A percentile compares a stretch with the other conserved stretches of the same genome.
These are phyloP conservation scores for Phallus indusiatus DNA, from an alignment of 768 basidiomycete species.

Conservation along the genomic window DNA sequence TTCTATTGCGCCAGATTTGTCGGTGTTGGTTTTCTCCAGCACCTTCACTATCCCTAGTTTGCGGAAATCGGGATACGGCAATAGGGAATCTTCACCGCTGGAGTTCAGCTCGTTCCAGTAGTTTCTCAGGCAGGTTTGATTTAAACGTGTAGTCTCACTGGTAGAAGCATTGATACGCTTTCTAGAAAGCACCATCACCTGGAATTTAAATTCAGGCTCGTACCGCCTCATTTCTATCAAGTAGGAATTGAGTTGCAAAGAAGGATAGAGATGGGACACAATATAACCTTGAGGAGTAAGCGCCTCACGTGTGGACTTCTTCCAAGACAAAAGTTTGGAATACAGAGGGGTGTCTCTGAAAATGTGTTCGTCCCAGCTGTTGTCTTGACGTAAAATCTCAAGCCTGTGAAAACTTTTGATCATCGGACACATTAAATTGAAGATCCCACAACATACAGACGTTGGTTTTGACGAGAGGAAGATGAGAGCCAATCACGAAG, in stretches of 20 bases:
- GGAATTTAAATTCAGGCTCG: neutral
- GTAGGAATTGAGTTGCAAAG: neutral
- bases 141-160: neutral
- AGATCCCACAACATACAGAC: neutral
- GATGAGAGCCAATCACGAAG: neutral
- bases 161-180: neutral
- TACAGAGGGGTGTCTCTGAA: slow-evolving; percentile 2
- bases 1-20: neutral
- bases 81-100: neutral
- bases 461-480: neutral
- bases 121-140: neutral
- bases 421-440: neutral
- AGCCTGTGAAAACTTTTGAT: neutral
- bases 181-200: neutral
- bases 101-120: slow-evolving; percentile 7
- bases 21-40: neutral
- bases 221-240: neutral
- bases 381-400: neutral
- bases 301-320: neutral
- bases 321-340: neutral
- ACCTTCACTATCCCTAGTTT: neutral
- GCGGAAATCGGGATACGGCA: slow-evolving; percentile 4
- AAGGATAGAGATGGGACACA: neutral
- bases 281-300: neutral
- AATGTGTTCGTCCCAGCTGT: neutral